Evolutionary conservation across 352 stramenopile genomes (phyloP).

Genomic region (Pseudoperonospora humuli): DNA sequence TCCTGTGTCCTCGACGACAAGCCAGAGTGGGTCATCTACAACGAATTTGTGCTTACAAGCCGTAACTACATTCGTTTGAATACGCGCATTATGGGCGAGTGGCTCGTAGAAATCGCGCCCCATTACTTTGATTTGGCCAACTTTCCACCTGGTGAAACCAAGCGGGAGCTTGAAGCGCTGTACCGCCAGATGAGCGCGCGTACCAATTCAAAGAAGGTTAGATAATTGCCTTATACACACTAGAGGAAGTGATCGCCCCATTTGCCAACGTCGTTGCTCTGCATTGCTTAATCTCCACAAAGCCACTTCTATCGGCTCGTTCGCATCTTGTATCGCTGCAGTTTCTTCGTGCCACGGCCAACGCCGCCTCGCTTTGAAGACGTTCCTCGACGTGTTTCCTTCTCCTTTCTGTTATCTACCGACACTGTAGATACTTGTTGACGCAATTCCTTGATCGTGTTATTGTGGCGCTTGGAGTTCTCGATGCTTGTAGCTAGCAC

Average conservation of each 20-base stretch:
- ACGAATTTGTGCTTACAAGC: conserved; percentile 98
- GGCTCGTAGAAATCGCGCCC: conserved; percentile 89
- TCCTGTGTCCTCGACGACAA: conserved; percentile 94
- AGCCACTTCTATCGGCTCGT: conserved; percentile 11
- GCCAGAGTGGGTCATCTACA: conserved; percentile 97
- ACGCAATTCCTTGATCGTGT: conserved; percentile 48
- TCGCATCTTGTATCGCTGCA: conserved; percentile 49
- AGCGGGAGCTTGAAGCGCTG: conserved; percentile 90
- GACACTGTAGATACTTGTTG: conserved; percentile 7
- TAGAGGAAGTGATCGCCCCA: conserved; percentile 21
- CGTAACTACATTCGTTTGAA: conserved; percentile 99
- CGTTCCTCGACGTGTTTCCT: conserved; percentile 2
- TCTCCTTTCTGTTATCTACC: conserved; percentile 8
- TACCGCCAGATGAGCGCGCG: conserved; percentile 53
- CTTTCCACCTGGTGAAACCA: conserved; percentile 95
- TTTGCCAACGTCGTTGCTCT: no score
- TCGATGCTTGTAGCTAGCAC: conserved; percentile 53
- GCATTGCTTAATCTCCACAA: not conserved
- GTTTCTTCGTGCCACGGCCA: conserved; percentile 46
- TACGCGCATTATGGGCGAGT: conserved; percentile 90
- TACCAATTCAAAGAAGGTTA: conserved; percentile 29
- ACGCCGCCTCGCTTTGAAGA: conserved; percentile 13
- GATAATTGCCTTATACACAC: conserved; percentile 24
- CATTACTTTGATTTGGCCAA: conserved; percentile 98
- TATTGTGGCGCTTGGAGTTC: conserved; percentile 51